Evolutionary conservation across 176 grass and related monocot species (phyloP).

Genomic region (Cenchrus fungigraminus): DNA sequence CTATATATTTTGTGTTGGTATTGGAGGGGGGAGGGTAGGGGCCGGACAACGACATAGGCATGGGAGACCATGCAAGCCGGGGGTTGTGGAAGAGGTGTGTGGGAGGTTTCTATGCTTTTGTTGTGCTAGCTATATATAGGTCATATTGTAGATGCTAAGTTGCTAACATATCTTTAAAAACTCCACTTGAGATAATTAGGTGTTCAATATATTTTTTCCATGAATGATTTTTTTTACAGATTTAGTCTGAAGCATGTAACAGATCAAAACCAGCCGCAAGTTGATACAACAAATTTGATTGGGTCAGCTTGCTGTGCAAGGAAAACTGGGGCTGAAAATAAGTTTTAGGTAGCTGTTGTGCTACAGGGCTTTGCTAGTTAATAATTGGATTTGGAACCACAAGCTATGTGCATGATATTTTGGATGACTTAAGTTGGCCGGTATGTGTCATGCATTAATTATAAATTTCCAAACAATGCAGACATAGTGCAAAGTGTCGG

Average conservation of each 20-base stretch:
- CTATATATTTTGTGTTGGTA: no score
- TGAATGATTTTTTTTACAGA: not conserved
- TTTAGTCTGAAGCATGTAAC: not conserved
- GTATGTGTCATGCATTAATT: slow-evolving; percentile 2
- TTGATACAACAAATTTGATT: not conserved
- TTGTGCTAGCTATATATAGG: not conserved
- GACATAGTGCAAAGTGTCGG: slow-evolving; percentile 1
- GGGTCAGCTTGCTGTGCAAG: not conserved
- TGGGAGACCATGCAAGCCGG: no score
- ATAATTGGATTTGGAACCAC: not conserved
- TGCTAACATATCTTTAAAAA: no score
- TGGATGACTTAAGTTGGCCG: not conserved
- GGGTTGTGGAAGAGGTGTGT: no score
- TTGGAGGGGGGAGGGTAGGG: not conserved
- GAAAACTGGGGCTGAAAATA: not conserved
- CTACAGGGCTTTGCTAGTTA: not conserved
- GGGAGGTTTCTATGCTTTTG: not conserved
- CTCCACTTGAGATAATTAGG: no score
- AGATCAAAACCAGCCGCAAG: not conserved
- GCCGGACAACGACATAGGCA: no score
- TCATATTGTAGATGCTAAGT: no score
- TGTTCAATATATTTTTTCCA: not conserved
- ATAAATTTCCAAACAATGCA: not conserved
- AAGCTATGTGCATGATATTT: slow-evolving; percentile 6
- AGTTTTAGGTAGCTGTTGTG: not conserved